These are phyloP conservation scores for Eimeria acervulina DNA, from an alignment of 169 alveolate genomes.

Conservation along the genomic window DNA sequence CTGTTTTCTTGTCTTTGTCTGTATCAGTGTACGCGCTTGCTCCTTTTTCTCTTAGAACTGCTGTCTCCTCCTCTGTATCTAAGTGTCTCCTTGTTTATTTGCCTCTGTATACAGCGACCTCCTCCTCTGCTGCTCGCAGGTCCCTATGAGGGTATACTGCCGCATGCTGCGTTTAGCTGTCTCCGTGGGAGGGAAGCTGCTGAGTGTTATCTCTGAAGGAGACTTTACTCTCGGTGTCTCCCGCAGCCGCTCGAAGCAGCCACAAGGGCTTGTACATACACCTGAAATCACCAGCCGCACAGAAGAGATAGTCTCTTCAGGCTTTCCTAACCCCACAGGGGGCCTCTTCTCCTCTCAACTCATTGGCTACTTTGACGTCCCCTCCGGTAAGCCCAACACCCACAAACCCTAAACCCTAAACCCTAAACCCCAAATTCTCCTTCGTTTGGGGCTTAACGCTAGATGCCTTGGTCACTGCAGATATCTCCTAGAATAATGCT, in stretches of 20 bases:
- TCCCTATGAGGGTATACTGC: conserved; percentile 58
- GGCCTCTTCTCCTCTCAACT: conserved; percentile 63
- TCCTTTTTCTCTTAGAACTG: neutral
- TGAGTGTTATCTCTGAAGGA: conserved; percentile 19
- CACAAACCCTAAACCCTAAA: neutral
- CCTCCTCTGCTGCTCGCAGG: neutral
- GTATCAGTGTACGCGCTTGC: neutral
- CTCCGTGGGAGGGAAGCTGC: conserved; percentile 1
- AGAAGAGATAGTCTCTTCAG: conserved; percentile 12
- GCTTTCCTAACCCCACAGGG: conserved; percentile 30
- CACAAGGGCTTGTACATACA: conserved; percentile 21
- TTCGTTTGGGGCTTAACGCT: too few species aligned
- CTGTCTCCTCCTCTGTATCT: neutral
- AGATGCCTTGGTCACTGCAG: too few species aligned
- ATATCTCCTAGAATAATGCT: too few species aligned
- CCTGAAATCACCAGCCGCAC: conserved; percentile 47
- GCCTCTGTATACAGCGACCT: neutral
- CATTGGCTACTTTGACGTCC: conserved; percentile 30
- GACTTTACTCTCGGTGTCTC: conserved; percentile 47
- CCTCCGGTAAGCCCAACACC: conserved; percentile 16
- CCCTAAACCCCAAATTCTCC: neutral
- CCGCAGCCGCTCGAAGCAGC: conserved; percentile 40
- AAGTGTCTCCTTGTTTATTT: neutral
- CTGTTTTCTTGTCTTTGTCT: neutral
- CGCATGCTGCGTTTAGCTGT: conserved; percentile 61